Percentiles rank a stretch among this genome's conserved stretches.
These are phyloP conservation scores for Phytophthora hibernalis DNA, from an alignment of 352 stramenopile species.

Conservation along the genomic window DNA sequence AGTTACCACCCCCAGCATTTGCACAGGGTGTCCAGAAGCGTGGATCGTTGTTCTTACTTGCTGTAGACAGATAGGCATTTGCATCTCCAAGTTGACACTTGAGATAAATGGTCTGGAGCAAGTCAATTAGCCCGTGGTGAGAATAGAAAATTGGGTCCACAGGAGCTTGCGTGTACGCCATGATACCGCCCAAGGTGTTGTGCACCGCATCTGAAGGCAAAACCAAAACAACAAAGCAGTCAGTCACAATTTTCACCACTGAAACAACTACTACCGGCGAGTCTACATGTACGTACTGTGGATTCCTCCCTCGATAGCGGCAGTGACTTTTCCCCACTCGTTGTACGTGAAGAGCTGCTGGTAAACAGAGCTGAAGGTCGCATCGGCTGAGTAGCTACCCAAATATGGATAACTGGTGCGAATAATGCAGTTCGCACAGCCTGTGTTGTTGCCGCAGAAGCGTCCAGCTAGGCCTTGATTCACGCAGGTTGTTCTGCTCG, in stretches of 20 bases:
- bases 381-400: conserved; percentile 33
- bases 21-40: conserved; percentile 45
- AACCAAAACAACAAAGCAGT: not conserved
- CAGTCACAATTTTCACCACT: not conserved
- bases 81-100: conserved; percentile 55
- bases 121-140: conserved; percentile 55
- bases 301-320: conserved; percentile 47
- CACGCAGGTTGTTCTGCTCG: conserved; percentile 41
- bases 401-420: conserved; percentile 22
- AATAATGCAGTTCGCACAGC: conserved; percentile 45
- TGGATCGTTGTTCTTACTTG: conserved; percentile 39
- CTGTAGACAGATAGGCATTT: conserved; percentile 19
- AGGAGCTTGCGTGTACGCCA: conserved; percentile 52
- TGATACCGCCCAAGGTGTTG: conserved; percentile 40
- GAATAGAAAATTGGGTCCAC: conserved; percentile 62
- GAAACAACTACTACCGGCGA: no score
- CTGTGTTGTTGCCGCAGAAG: conserved; percentile 51
- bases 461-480: conserved; percentile 34
- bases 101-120: conserved; percentile 61
- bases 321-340: conserved; percentile 28
- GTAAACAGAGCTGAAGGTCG: conserved; percentile 52
- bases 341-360: conserved; percentile 51
- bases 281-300: conserved; percentile 40
- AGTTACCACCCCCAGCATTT: conserved; percentile 28
- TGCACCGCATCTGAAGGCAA: conserved; percentile 45